These are phyloP conservation scores for Dichotomopilus funicola DNA, from an alignment of 2,329 filamentous ascomycete genomes.

Conservation along the genomic window DNA sequence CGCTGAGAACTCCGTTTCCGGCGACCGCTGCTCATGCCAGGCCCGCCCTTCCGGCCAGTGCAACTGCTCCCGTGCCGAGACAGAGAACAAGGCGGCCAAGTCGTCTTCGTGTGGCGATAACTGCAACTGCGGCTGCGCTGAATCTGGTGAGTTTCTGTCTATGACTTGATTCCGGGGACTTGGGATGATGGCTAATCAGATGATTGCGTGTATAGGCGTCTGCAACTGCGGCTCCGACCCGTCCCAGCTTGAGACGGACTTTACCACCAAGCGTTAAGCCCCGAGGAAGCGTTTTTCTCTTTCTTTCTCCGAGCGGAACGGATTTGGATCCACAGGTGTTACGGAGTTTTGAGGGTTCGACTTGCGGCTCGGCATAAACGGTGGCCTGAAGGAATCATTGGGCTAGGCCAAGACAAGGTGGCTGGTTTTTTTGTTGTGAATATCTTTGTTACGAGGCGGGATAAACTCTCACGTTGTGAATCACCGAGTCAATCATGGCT, in stretches of 20 bases:
- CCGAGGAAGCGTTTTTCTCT: not conserved
- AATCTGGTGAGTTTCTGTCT: conserved; percentile 50
- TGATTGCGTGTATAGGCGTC: too few relatives aligned
- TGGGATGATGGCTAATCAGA: too few relatives aligned
- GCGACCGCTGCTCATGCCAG: conserved; percentile 76
- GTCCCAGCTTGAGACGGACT: conserved; percentile 68
- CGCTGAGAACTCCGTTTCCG: conserved; percentile 66
- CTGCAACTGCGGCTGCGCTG: conserved; percentile 72
- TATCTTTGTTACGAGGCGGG: not conserved
- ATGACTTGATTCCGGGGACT: too few relatives aligned
- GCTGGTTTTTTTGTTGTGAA: not conserved
- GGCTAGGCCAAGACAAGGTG: too few relatives aligned
- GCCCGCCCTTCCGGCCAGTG: conserved; percentile 73
- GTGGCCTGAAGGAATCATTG: too few relatives aligned
- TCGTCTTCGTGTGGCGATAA: conserved; percentile 41
- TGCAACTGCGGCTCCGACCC: conserved; percentile 64
- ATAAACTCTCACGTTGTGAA: not conserved
- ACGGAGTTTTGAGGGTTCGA: not conserved
- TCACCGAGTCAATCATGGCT: not conserved
- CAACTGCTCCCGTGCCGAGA: conserved; percentile 66
- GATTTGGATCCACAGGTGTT: not conserved
- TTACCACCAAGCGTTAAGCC: conserved; percentile 61
- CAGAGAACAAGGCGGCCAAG: conserved; percentile 59
- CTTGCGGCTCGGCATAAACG: too few relatives aligned
- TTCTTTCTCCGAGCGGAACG: not conserved